Conservation (phyloP, 2,329 filamentous ascomycete genomes). For the Trematosphaeria pertusa region DNA sequence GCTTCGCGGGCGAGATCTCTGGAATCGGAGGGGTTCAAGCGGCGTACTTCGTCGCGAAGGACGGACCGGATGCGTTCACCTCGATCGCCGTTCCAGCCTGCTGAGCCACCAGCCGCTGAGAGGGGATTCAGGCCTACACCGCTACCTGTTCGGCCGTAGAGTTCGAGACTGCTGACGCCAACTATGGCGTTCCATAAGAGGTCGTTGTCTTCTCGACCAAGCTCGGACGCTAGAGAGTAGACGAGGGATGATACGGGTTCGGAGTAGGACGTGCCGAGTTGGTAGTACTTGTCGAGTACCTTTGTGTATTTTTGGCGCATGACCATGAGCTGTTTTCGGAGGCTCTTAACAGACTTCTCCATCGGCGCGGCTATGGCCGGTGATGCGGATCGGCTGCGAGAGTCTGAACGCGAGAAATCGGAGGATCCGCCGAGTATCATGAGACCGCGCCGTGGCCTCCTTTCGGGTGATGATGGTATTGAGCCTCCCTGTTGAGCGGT, state of each 20-base stretch:
- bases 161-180: slow-evolving; percentile 90
- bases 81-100: slow-evolving; percentile 81
- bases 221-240: slow-evolving; percentile 91
- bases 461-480: slow-evolving; percentile 71
- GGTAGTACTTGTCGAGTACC: slow-evolving; percentile 82
- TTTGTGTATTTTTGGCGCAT: slow-evolving; percentile 79
- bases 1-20: slow-evolving; percentile 65
- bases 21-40: slow-evolving; percentile 80
- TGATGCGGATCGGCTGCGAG: slow-evolving; percentile 45
- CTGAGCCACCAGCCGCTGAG: slow-evolving; percentile 59
- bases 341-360: slow-evolving; percentile 71
- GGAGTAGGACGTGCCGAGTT: slow-evolving; percentile 85
- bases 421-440: slow-evolving; percentile 45
- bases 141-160: slow-evolving; percentile 85
- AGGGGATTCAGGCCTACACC: slow-evolving; percentile 72
- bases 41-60: slow-evolving; percentile 89
- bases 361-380: slow-evolving; percentile 53
- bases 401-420: slow-evolving; percentile 50
- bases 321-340: slow-evolving; percentile 76
- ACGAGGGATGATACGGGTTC: slow-evolving; percentile 94
- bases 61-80: slow-evolving; percentile 85
- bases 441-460: slow-evolving; percentile 67
- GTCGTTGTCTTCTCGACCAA: slow-evolving; percentile 96
- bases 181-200: slow-evolving; percentile 94
- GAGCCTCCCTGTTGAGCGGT: slow-evolving; percentile 47